phyloP scores from a whole-genome alignment of 2,329 filamentous ascomycete genomes.

The Xylariaceae sp. region DNA sequence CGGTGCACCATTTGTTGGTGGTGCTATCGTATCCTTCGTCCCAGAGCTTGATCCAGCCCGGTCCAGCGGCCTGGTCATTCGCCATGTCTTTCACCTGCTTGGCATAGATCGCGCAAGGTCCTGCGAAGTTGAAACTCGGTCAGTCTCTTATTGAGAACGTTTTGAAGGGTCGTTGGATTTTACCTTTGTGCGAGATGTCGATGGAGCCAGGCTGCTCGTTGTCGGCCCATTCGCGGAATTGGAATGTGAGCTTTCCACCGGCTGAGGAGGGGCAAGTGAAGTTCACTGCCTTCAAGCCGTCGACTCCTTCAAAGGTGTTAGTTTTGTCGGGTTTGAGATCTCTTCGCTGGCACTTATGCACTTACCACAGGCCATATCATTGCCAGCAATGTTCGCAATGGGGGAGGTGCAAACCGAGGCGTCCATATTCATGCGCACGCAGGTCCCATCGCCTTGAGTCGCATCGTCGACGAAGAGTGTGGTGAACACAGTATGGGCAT shows the following conservation, averaged over 20 bases:
- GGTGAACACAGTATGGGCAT: slow-evolving; percentile 59
- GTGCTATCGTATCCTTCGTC: slow-evolving; percentile 58
- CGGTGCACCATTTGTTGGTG: slow-evolving; percentile 61
- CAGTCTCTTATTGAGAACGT: slow-evolving; percentile 25
- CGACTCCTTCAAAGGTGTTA: slow-evolving; percentile 34
- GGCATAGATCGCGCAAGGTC: slow-evolving; percentile 68
- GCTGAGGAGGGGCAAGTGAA: slow-evolving; percentile 46
- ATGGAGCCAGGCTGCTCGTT: slow-evolving; percentile 50
- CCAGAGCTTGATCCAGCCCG: slow-evolving; percentile 76
- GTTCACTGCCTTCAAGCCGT: slow-evolving; percentile 41
- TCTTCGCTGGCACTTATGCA: slow-evolving; percentile 15
- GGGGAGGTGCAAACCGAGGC: slow-evolving; percentile 50
- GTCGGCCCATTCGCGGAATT: slow-evolving; percentile 59
- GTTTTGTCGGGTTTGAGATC: slow-evolving; percentile 22
- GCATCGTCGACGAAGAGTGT: slow-evolving; percentile 57
- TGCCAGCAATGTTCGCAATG: slow-evolving; percentile 50
- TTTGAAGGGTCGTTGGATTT: no score
- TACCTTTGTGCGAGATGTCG: slow-evolving; percentile 42
- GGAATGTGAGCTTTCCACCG: slow-evolving; percentile 57
- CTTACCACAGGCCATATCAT: slow-evolving; percentile 68
- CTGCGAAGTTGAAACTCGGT: slow-evolving; percentile 41
- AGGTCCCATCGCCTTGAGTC: slow-evolving; percentile 65
- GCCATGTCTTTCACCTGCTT: slow-evolving; percentile 60
- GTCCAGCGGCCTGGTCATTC: slow-evolving; percentile 49
- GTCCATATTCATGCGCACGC: slow-evolving; percentile 60